phyloP scores from a whole-genome alignment of 768 basidiomycete genomes.

The Kockovaella imperatae region DNA sequence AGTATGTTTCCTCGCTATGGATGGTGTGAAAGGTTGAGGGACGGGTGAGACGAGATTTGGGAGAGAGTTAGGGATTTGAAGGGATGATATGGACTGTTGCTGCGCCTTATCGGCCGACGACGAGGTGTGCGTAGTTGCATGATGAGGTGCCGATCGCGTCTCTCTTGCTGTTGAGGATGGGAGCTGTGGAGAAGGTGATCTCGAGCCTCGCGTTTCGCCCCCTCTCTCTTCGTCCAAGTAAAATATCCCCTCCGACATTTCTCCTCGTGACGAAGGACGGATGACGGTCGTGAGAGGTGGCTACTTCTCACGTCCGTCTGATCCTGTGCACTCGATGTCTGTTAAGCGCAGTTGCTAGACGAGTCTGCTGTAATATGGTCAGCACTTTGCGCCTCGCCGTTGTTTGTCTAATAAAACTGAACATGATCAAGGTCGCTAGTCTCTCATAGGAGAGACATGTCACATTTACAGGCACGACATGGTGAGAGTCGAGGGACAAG shows the following conservation, averaged over 20 bases:
- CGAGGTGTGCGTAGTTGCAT: not conserved
- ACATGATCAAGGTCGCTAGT: too few relatives aligned
- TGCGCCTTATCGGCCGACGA: slow-evolving; percentile 1
- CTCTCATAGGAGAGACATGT: too few relatives aligned
- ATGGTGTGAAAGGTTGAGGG: slow-evolving; percentile 11
- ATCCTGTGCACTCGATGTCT: too few relatives aligned
- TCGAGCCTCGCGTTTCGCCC: slow-evolving; percentile 2
- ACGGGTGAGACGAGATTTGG: slow-evolving; percentile 10
- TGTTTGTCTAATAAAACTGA: too few relatives aligned
- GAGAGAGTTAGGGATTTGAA: slow-evolving; percentile 9
- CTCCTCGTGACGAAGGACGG: too few relatives aligned
- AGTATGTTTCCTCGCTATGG: slow-evolving; percentile 20
- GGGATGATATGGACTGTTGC: not conserved
- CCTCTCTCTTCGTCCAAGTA: slow-evolving; percentile 32
- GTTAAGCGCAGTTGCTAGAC: too few relatives aligned
- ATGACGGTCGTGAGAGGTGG: too few relatives aligned
- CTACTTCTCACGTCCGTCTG: too few relatives aligned
- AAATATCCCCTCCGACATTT: slow-evolving; percentile 30
- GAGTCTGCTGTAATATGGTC: too few relatives aligned
- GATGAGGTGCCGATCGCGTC: not conserved
- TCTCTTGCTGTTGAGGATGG: not conserved
- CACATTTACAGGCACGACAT: too few relatives aligned
- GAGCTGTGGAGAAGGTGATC: slow-evolving; percentile 17
- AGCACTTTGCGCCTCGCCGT: too few relatives aligned
- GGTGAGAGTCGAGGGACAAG: too few relatives aligned